Conservation (phyloP, 805 yeast species). For the Kregervanrija delftensis region DNA sequence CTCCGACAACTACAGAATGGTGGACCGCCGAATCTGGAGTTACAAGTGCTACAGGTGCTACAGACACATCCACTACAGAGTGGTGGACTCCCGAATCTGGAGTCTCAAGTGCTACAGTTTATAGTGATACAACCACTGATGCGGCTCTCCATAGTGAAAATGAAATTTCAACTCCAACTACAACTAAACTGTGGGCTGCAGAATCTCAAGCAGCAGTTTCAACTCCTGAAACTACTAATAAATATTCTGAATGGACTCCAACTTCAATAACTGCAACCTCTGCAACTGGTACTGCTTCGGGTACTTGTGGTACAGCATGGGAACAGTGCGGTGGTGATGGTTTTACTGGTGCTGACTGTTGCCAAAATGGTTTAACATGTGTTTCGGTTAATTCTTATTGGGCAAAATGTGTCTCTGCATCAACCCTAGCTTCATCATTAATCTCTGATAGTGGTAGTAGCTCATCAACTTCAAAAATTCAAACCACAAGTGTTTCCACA, state of each 20-base stretch:
- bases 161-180: background rate
- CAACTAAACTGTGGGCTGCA: background rate
- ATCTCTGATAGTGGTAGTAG: background rate
- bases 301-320: constrained; percentile 21
- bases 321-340: constrained; percentile 27
- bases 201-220: constrained; percentile 8
- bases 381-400: constrained; percentile 20
- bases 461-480: background rate
- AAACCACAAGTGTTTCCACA: background rate
- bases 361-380: constrained; percentile 20
- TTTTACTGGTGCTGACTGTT: constrained; percentile 22
- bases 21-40: background rate
- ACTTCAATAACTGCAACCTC: constrained; percentile 1
- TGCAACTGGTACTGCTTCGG: constrained; percentile 2
- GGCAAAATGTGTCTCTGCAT: constrained; percentile 24
- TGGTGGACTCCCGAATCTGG: constrained; percentile 16
- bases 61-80: constrained; percentile 14
- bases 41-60: background rate
- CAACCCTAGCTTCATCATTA: constrained; percentile 13
- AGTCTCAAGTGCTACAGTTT: background rate
- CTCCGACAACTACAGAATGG: background rate
- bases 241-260: constrained; percentile 6
- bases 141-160: constrained; percentile 5
- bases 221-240: constrained; percentile 2
- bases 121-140: background rate